Base-by-base conservation (phyloP, 1,284 basidiomycete genomes). In the Sporisorium scitamineum region DNA sequence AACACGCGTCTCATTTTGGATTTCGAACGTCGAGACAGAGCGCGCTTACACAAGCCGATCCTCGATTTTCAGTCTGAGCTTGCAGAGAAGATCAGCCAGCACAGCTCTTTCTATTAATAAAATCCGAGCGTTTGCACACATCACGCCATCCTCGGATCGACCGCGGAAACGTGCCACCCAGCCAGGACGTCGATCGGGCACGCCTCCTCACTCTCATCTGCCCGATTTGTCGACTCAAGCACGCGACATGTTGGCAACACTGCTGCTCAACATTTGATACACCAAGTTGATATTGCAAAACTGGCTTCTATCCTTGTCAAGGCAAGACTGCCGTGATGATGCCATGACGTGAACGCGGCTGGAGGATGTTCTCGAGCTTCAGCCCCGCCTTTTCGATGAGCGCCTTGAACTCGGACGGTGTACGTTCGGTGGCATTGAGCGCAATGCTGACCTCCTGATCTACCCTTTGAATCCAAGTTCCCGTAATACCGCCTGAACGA, bases 371-470 rank as follows among this genome's bases (percentile, higher is more conserved):
- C 34, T 61, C 62, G 8, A 70, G 22, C 54, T 54, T 60, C 39
- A 70, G 20, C 0, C 61, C 68, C n/a, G 57, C 68, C 47, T 64
- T 59, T 32, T 70, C 68, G 52, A 70, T 48, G 39, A 64, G 27
- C 32, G 37, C 34, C 41, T 60, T 63, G 61, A 70, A 64, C 31
- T 70, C 32, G 26, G 32, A 24, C 24, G 61, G 61, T 20, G 62
- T 71, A 3, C 69, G 57, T 41, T 61, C 69, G 5, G 62, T 65
- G 14, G 56, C 69, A n/a, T 66, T 66, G 5, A 65, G 29, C 22
- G 29, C 60, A 29, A 50, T 48, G 42, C 34, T 57, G 14, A 61
- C 54, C 57, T 66, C 61, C 42, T 57, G 62, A 31, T 61, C 58
- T 31, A 66, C 54, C 39, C 54, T 42, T 27, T 58, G 63, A 2